Evolutionary conservation across 148 eudicot species (phyloP).

Genomic region (Rheum nobile): DNA sequence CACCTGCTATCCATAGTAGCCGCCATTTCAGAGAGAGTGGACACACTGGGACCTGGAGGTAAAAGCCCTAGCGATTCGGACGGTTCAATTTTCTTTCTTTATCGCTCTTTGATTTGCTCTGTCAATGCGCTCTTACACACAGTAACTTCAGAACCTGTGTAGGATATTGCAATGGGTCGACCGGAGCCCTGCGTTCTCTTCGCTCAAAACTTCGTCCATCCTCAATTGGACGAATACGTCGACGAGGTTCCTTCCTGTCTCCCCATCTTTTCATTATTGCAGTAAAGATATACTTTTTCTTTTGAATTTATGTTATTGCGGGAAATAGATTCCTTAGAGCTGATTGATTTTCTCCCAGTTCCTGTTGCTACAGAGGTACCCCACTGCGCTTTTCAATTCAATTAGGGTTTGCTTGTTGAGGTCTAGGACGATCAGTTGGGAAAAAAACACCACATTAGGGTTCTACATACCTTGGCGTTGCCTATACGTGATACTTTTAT

Average conservation of each 20-base stretch:
- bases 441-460: neutral
- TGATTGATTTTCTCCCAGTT: neutral
- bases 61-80: neutral
- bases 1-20: neutral
- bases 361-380: neutral
- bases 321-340: neutral
- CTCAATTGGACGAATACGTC: conserved; percentile 82
- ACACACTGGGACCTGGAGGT: conserved; percentile 4
- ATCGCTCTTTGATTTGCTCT: neutral
- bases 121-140: neutral
- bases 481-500: neutral
- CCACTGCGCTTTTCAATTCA: neutral
- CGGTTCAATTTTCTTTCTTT: neutral
- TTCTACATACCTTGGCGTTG: neutral
- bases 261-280: neutral
- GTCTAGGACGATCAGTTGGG: neutral
- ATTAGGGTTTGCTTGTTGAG: neutral
- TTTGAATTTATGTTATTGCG: neutral
- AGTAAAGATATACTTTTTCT: neutral
- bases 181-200: conserved; percentile 88
- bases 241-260: conserved; percentile 50
- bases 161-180: conserved; percentile 51
- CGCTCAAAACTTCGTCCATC: conserved; percentile 87
- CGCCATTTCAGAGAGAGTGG: neutral
- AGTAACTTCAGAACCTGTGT: neutral